Evolutionary conservation across 2,329 filamentous ascomycete genomes (phyloP).

Genomic region (Pyrenochaeta sp.): DNA sequence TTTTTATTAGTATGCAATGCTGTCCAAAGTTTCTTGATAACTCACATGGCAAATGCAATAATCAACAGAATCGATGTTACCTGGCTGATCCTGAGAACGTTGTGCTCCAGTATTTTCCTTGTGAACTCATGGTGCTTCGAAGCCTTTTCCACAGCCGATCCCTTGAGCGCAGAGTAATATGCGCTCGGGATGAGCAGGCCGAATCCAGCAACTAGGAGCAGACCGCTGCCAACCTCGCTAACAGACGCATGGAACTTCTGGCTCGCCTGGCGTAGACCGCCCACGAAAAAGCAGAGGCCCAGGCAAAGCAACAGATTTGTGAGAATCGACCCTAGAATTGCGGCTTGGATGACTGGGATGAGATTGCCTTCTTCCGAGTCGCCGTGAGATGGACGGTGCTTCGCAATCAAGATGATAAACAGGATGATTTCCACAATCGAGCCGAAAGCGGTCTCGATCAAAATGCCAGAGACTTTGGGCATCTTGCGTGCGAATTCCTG

Average conservation of each 20-base stretch:
- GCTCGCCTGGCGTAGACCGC: conserved; percentile 72
- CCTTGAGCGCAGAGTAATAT: conserved; percentile 55
- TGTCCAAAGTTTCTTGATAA: conserved; percentile 54
- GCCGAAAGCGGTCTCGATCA: conserved; percentile 68
- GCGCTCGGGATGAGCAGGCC: conserved; percentile 44
- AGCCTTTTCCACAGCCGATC: conserved; percentile 31
- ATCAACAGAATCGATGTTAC: conserved; percentile 46
- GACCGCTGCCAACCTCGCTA: conserved; percentile 78
- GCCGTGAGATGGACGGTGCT: conserved; percentile 52
- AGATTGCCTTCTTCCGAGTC: conserved; percentile 45
- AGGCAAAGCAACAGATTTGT: conserved; percentile 83
- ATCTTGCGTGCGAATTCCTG: conserved; percentile 77
- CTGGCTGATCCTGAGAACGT: conserved; percentile 45
- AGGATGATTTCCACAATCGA: conserved; percentile 83
- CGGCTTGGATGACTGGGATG: conserved; percentile 78
- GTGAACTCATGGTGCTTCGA: conserved; percentile 42
- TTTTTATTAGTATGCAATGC: conserved; percentile 64
- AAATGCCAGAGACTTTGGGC: conserved; percentile 73
- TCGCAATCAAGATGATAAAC: conserved; percentile 76
- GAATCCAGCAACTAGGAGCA: conserved; percentile 78
- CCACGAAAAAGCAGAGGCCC: conserved; percentile 80
- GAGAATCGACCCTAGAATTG: conserved; percentile 82
- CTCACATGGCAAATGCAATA: conserved; percentile 49
- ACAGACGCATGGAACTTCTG: conserved; percentile 77
- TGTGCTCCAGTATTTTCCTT: conserved; percentile 41